Evolutionary conservation across 768 basidiomycete genomes (phyloP), one percentile per base, ranked within the genome.

Genomic region (Lactifluus volemus): DNA sequence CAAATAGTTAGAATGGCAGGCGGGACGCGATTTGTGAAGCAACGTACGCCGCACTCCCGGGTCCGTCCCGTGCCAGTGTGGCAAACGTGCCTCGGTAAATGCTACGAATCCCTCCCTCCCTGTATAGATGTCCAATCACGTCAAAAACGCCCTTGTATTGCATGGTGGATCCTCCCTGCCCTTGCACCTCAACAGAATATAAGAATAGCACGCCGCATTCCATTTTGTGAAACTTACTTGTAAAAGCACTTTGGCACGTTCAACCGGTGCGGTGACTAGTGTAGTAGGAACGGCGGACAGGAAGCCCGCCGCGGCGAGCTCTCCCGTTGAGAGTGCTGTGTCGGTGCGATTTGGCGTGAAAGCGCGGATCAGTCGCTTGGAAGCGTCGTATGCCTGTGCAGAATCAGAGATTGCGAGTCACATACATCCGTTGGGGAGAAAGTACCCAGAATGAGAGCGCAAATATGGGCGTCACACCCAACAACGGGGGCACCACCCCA

Each of bases 381-480:
- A 93, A 54, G 84, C 78, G 71, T 98, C 94, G 70, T 98, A 99
- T 7, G 90, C 93, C 95, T 96, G 64, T 45, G 55, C 9, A 17
- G 21, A 19, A 29, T 63, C 41, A 63, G 49, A 21, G 21, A 32
- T 50, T n/a, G 21, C 54, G 32, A 29, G 25, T 2, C 25, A 51
- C 42, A 56, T 14, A 34, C 32, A 44, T 5, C 44, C 45, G 0
- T 19, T 45, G 6, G 2, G 30, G 17, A 45, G 19, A 12, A 66
- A 81, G 60, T 72, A 94, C 95, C 95, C 95, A 98, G 79, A 99
- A 98, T 4, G 93, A 96, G 34, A 98, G 77, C 4, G 97, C 97
- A 68, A 99, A 99, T 69, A 98, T 98, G 38, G 97, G 97, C 5
- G 97, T 98, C 32, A 99, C 92, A 32, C 96, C 93, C 34, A 97